Evolutionary conservation across 2,329 filamentous ascomycete genomes (phyloP), one percentile per base, ranked within the genome.

Genomic region (Exophiala viscosa): DNA sequence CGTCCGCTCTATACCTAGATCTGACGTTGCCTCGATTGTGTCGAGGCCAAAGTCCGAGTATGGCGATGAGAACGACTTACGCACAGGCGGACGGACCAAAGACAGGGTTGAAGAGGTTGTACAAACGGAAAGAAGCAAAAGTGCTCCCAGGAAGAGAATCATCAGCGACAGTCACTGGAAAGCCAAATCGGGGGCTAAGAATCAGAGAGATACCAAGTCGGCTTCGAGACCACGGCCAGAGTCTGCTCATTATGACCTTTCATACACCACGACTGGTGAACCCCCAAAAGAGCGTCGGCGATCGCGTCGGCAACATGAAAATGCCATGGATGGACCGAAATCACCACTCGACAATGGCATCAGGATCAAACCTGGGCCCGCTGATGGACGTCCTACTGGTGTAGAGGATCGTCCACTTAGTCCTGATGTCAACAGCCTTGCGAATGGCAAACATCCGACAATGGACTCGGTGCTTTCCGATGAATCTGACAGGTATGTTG

Each of bases 81-180:
- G 48, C 35, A 20, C 33, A 33, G 32, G 51, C 45, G 45, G 52
- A 57, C 41, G 56, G 51, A 43, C 50, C 31, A 50, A 45, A 52
- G 18, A 58, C 52, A 47, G 55, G 47, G 45, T 36, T 15, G 52
- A 54, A 20, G 36, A 60, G 13, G 20, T 52, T 33, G 55, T 66
- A 47, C 59, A 43, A 9, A 32, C 65, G 38, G 64, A 69, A 68
- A 52, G 66, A 66, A 74, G 71, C 62, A 77, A 71, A 66, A 83
- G 76, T 45, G 82, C 88, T 41, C 92, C 92, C 13, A 90, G 89
- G 72, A 96, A 95, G 77, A 83, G 91, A 58, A 89, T 97, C 48
- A 83, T 96, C 56, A 96, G 91, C 67, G 92, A 97, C 72, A 87
- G 88, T 49, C 88, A 96, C 71, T 97, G 92, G 68, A 80, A 78